Conservation (phyloP, 2,329 filamentous ascomycete species). For the Fusarium newnesense region DNA sequence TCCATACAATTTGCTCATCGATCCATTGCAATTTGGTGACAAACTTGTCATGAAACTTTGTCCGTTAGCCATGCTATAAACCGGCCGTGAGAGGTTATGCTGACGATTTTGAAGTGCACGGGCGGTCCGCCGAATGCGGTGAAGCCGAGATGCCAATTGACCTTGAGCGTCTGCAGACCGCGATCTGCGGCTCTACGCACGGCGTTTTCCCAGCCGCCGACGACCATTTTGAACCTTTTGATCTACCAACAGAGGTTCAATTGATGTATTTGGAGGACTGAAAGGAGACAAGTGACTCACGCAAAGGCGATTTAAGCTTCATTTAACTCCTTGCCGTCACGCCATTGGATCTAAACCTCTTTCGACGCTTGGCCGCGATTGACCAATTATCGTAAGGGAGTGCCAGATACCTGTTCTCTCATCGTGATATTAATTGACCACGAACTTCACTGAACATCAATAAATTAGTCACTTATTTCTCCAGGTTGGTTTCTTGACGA, state of each 20-base stretch:
- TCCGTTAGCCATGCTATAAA: neutral
- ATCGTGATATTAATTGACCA: no score
- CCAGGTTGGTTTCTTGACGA: neutral
- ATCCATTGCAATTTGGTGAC: conserved; percentile 71
- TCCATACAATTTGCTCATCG: conserved; percentile 75
- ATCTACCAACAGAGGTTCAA: accelerated
- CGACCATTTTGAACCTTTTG: neutral
- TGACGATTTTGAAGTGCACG: conserved; percentile 29
- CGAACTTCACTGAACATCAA: no score
- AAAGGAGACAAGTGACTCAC: neutral
- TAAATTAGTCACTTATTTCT: no score
- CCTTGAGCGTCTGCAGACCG: conserved; percentile 6
- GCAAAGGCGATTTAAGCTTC: neutral
- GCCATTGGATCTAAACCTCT: conserved; percentile 7
- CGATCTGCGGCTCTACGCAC: neutral
- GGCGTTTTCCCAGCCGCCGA: neutral
- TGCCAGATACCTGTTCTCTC: neutral
- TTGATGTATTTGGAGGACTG: accelerated
- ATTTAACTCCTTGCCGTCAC: neutral
- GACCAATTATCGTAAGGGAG: neutral
- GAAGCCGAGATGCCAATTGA: conserved; percentile 30
- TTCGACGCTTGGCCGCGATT: accelerated
- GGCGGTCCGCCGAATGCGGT: conserved; percentile 25
- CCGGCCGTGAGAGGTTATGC: neutral
- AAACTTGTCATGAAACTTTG: conserved; percentile 56